Percentiles rank a stretch among this genome's conserved stretches.
These are phyloP conservation scores for Cercospora brassicicola DNA, from an alignment of 2,329 filamentous ascomycete genomes.

Conservation along the genomic window DNA sequence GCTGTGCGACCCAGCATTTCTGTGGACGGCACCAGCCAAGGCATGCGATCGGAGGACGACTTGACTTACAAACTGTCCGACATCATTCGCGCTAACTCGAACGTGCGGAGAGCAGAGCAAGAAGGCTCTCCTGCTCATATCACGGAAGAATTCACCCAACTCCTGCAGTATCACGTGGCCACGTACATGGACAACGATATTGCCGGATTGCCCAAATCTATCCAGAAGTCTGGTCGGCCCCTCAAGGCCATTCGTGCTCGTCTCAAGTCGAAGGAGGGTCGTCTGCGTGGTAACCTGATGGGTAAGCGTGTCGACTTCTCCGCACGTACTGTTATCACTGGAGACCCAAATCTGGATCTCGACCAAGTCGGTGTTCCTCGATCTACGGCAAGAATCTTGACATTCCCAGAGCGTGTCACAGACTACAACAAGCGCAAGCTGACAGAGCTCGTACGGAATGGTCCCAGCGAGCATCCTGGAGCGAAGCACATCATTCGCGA, in stretches of 20 bases:
- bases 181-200: slow-evolving; percentile 99
- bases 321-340: slow-evolving; percentile 98
- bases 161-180: slow-evolving; percentile 96
- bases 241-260: slow-evolving; percentile 96
- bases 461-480: slow-evolving; percentile 90
- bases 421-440: slow-evolving; percentile 96
- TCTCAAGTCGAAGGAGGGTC: slow-evolving; percentile 98
- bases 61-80: slow-evolving; percentile 98
- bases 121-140: slow-evolving; percentile 93
- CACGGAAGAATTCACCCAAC: slow-evolving; percentile 81
- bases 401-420: slow-evolving; percentile 95
- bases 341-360: slow-evolving; percentile 92
- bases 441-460: slow-evolving; percentile 84
- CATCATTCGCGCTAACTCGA: slow-evolving; percentile 95
- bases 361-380: slow-evolving; percentile 96
- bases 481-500: slow-evolving; percentile 95
- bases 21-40: slow-evolving; percentile 89
- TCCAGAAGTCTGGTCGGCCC: slow-evolving; percentile 95
- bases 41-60: slow-evolving; percentile 95
- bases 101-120: slow-evolving; percentile 84
- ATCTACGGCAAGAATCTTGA: slow-evolving; percentile 88
- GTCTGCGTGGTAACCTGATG: slow-evolving; percentile 98
- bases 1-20: slow-evolving; percentile 96
- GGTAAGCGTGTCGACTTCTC: slow-evolving; percentile 99
- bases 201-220: slow-evolving; percentile 86